Evolutionary conservation across 345 rosid species (phyloP).

Genomic region (Camelina sativa): DNA sequence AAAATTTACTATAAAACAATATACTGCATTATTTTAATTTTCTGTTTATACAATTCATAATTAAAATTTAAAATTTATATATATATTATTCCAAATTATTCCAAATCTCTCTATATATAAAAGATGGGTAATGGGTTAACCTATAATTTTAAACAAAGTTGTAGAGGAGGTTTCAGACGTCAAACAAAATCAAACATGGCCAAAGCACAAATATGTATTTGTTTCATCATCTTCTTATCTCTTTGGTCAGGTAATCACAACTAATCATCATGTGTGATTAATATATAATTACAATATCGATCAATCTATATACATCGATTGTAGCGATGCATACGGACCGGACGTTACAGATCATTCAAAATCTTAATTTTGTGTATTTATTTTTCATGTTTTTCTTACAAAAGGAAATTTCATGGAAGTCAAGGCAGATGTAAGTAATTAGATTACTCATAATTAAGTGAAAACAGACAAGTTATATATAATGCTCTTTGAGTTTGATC

Average conservation of each 20-base stretch:
- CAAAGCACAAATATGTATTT: constrained; percentile 1
- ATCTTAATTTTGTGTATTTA: background rate
- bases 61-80: no score
- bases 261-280: constrained; percentile 3
- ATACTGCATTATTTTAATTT: no score
- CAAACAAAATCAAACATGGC: background rate
- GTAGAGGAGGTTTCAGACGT: background rate
- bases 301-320: background rate
- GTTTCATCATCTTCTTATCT: constrained; percentile 17
- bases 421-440: constrained; percentile 15
- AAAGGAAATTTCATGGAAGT: background rate
- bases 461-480: background rate
- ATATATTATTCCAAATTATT: no score
- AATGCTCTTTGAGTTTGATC: background rate
- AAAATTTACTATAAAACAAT: no score
- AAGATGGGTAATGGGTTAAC: no score
- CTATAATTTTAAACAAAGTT: no score
- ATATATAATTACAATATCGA: background rate
- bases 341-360: background rate
- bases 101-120: no score
- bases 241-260: constrained; percentile 13
- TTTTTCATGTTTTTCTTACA: constrained; percentile 10
- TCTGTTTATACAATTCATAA: no score
- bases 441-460: background rate
- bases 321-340: background rate